Conservation (phyloP, 495 filamentous ascomycete genomes). For the Umbilicaria muhlenbergii region DNA sequence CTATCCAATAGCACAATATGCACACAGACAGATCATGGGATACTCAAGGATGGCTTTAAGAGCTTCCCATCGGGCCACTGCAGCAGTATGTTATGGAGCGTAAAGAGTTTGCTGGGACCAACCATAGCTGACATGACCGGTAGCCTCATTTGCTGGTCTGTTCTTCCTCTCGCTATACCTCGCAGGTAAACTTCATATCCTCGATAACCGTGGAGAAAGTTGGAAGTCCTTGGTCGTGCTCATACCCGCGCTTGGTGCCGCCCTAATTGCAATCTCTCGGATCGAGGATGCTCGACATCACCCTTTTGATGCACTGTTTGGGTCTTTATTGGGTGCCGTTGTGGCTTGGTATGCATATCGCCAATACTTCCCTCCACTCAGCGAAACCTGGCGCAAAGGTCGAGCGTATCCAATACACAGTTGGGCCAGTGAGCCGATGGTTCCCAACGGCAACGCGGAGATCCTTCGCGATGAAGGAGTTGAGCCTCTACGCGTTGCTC, state of each 20-base stretch:
- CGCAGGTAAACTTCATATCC: conserved; percentile 36
- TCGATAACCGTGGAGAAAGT: conserved; percentile 55
- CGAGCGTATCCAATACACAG: conserved; percentile 45
- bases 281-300: conserved; percentile 77
- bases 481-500: conserved; percentile 17
- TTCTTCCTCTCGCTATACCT: conserved; percentile 59
- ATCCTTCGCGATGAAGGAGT: conserved; percentile 13
- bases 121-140: not conserved
- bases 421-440: conserved; percentile 32
- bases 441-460: conserved; percentile 10
- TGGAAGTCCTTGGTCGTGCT: conserved; percentile 59
- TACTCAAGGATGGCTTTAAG: conserved; percentile 74
- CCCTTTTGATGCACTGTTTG: conserved; percentile 76
- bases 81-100: conserved; percentile 29
- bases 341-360: conserved; percentile 34
- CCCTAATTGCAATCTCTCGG: conserved; percentile 37
- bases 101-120: not conserved
- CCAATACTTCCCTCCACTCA: conserved; percentile 41
- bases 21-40: conserved; percentile 40
- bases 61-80: conserved; percentile 66
- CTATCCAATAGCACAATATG: conserved; percentile 56
- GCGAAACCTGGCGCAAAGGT: conserved; percentile 41
- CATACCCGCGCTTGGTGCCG: conserved; percentile 37
- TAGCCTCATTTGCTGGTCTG: conserved; percentile 58
- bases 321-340: conserved; percentile 45